Conservation (phyloP, 305 asterid species). For the Plantago coronopus region DNA sequence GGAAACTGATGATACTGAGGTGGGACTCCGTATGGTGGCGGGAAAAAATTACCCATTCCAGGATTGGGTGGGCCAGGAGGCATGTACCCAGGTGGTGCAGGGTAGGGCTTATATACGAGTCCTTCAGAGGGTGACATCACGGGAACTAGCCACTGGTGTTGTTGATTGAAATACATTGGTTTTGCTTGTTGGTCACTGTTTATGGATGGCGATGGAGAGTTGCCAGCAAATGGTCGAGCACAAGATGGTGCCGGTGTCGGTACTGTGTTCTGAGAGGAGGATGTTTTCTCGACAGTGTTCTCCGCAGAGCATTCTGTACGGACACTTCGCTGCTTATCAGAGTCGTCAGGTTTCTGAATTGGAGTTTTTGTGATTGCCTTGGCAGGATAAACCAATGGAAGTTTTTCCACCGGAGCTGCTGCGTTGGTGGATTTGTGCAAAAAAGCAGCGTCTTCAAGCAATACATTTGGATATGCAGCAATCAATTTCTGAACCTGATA, state of each 20-base stretch:
- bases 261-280: conserved; percentile 42
- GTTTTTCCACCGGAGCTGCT: conserved; percentile 37
- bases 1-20: conserved; percentile 38
- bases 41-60: conserved; percentile 37
- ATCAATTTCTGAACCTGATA: conserved; percentile 72
- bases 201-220: conserved; percentile 29
- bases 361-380: conserved; percentile 33
- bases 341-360: conserved; percentile 31
- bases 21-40: conserved; percentile 49
- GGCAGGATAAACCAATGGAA: conserved; percentile 35
- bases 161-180: conserved; percentile 45
- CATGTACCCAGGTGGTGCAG: conserved; percentile 43
- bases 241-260: conserved; percentile 25
- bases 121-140: conserved; percentile 94
- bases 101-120: conserved; percentile 76
- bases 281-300: conserved; percentile 42
- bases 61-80: conserved; percentile 39
- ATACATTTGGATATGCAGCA: conserved; percentile 57
- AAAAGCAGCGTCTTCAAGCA: conserved; percentile 43
- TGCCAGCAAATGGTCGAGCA: conserved; percentile 25
- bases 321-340: conserved; percentile 36
- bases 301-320: conserved; percentile 66
- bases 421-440: conserved; percentile 40
- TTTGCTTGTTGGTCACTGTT: conserved; percentile 29
- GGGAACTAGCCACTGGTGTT: conserved; percentile 80